Percentiles rank a stretch among this genome's conserved stretches.
phyloP scores from a whole-genome alignment of 176 grass and related monocot species.

The Lolium multiflorum region DNA sequence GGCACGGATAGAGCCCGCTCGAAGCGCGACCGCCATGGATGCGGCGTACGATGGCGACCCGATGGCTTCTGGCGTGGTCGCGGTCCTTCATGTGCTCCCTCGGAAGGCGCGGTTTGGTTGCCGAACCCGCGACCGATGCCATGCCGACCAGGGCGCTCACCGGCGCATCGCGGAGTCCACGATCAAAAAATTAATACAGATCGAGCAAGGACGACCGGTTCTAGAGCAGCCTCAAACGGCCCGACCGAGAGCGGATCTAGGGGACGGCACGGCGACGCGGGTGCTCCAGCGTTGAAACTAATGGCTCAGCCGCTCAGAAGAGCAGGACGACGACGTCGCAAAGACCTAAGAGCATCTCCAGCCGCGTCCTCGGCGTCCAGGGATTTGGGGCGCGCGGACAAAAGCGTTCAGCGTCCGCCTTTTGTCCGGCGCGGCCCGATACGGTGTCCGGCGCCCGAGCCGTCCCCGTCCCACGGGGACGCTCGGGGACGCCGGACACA shows the following conservation, averaged over 20 bases:
- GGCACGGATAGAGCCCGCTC: not conserved
- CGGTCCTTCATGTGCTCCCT: constrained; percentile 47
- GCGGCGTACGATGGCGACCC: constrained; percentile 32
- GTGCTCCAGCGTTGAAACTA: not conserved
- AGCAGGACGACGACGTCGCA: not conserved
- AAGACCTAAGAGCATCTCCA: no score
- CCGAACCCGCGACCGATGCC: constrained; percentile 25
- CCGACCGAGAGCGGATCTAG: constrained; percentile 36
- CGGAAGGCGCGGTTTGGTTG: not conserved
- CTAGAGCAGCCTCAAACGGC: constrained; percentile 43
- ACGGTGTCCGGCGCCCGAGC: no score
- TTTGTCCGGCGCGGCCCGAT: no score
- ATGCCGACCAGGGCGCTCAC: constrained; percentile 45
- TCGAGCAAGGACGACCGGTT: constrained; percentile 23
- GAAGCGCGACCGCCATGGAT: not conserved
- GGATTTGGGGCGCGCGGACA: no score
- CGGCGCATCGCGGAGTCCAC: not conserved
- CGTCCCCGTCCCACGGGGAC: no score
- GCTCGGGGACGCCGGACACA: no score
- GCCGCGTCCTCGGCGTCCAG: no score
- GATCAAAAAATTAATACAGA: not conserved
- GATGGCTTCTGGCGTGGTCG: constrained; percentile 40
- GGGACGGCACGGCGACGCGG: constrained; percentile 50
- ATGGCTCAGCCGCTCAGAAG: constrained; percentile 26
- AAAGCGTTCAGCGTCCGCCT: no score